A percentile compares a stretch with the other conserved stretches of the same genome.
phyloP scores from a whole-genome alignment of 2,329 filamentous ascomycete species.

The Pseudogymnoascus sp. region DNA sequence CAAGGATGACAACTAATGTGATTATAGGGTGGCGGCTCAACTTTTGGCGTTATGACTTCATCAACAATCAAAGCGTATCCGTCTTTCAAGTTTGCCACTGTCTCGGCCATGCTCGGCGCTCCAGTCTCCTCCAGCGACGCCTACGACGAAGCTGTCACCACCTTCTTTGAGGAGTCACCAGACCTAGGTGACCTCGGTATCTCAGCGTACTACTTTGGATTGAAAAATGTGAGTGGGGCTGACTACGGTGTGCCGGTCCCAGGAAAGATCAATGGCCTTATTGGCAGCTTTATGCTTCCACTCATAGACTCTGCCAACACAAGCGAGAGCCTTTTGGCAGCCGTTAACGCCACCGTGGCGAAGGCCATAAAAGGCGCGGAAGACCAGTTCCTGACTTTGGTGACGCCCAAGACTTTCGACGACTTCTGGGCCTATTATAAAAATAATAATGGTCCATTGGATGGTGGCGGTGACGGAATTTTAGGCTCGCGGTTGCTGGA shows the following conservation, averaged over 20 bases:
- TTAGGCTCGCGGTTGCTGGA: conserved; percentile 39
- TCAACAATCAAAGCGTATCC: conserved; percentile 47
- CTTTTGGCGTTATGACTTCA: conserved; percentile 51
- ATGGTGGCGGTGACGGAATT: conserved; percentile 31
- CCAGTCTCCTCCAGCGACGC: conserved; percentile 27
- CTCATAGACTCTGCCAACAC: conserved; percentile 27
- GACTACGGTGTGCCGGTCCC: conserved; percentile 25
- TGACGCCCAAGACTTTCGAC: conserved; percentile 12
- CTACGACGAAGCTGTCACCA: conserved; percentile 40
- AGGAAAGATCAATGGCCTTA: conserved; percentile 24
- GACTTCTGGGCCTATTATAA: conserved; percentile 21
- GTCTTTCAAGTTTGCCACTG: conserved; percentile 24
- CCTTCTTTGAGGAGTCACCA: conserved; percentile 39
- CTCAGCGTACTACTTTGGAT: conserved; percentile 40
- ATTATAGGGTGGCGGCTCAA: conserved; percentile 48
- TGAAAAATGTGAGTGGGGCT: conserved; percentile 30
- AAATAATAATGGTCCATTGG: conserved; percentile 31
- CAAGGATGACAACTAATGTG: neutral
- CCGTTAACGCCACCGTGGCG: conserved; percentile 30
- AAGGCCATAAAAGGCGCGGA: conserved; percentile 30
- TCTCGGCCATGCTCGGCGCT: conserved; percentile 26
- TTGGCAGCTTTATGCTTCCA: conserved; percentile 30
- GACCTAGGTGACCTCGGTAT: conserved; percentile 42
- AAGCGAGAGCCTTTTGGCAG: conserved; percentile 22
- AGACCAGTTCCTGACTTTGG: conserved; percentile 18